Evolutionary conservation across 352 stramenopile species (phyloP), one percentile per base, ranked within the genome.

Genomic region (Phytophthora hibernalis): DNA sequence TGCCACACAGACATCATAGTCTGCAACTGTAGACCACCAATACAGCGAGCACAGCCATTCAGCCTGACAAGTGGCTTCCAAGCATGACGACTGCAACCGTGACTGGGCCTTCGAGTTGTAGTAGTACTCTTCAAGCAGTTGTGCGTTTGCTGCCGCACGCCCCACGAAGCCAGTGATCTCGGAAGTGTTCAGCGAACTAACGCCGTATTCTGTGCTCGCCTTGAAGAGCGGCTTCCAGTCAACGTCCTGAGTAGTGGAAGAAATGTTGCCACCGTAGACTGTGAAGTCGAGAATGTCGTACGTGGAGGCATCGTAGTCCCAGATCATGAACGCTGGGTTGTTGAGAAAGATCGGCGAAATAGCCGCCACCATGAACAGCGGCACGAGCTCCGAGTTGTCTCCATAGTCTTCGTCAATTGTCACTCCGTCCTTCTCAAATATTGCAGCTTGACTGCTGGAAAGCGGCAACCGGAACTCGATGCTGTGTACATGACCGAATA

Each of bases 401-500:
- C 6, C 15, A 26, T 43, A 48, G n/a, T 70, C 61, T 4, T 59
- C 54, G 33, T 62, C 33, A 13, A 45, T 38, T 0, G 53, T 64
- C 52, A 65, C 59, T 10, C 74, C 55, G n/a, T 55, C 20, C 8
- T 65, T 54, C 21, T 72, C 48, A 13, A 60, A 60, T 24, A 47
- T 28, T 11, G 61, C 49, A 1, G 35, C 53, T 31, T 70, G 50
- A 20, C 59, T 28, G 24, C n/a, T 47, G 18, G 60, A 58, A 28
- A 77, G 47, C 13, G 81, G 76, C 26, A 90, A 50, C 26, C 94
- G 90, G 65, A 97, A 96, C 77, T 98, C 94, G 64, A 97, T 78
- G 16, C 82, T 92, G 75, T 98, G 94, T 6, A 98, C 77, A 74
- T 98, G 94, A 6, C 91, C 94, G 80, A 97, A 98, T 38, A 98